These are phyloP conservation scores for Aspergillus tubingensis DNA, from an alignment of 2,329 filamentous ascomycete species.

Conservation along the genomic window DNA sequence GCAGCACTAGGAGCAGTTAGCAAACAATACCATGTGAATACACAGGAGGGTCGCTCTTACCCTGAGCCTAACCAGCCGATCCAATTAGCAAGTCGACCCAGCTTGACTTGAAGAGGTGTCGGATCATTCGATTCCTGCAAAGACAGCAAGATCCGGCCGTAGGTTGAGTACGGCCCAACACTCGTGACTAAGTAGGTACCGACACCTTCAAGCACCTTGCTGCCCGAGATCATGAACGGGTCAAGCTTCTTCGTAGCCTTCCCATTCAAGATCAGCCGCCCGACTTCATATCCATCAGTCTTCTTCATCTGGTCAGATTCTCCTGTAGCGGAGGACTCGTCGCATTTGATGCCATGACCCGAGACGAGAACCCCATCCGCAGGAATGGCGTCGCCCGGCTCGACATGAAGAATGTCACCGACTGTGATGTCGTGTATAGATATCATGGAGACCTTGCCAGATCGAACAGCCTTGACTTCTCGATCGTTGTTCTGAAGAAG, in stretches of 20 bases:
- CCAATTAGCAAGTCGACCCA: constrained; percentile 73
- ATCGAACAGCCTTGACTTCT: constrained; percentile 66
- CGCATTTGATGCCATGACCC: constrained; percentile 68
- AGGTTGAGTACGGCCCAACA: constrained; percentile 71
- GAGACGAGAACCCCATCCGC: constrained; percentile 70
- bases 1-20: constrained; percentile 52
- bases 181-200: constrained; percentile 74
- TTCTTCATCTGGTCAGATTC: constrained; percentile 74
- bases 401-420: constrained; percentile 69
- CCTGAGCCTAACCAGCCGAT: constrained; percentile 76
- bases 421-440: constrained; percentile 68
- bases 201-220: constrained; percentile 74
- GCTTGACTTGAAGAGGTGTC: constrained; percentile 74
- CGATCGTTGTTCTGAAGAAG: constrained; percentile 62
- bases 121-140: constrained; percentile 73
- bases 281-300: constrained; percentile 61
- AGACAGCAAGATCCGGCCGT: constrained; percentile 74
- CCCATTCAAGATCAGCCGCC: constrained; percentile 56
- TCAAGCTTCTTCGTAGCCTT: constrained; percentile 59
- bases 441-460: constrained; percentile 64
- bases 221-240: constrained; percentile 78
- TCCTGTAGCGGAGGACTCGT: constrained; percentile 72
- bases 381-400: constrained; percentile 69
- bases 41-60: constrained; percentile 25
- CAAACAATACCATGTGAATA: neutral